A percentile compares a stretch with the other conserved stretches of the same genome.
These are phyloP conservation scores for Calocybe indica DNA, from an alignment of 768 basidiomycete species.

Conservation along the genomic window DNA sequence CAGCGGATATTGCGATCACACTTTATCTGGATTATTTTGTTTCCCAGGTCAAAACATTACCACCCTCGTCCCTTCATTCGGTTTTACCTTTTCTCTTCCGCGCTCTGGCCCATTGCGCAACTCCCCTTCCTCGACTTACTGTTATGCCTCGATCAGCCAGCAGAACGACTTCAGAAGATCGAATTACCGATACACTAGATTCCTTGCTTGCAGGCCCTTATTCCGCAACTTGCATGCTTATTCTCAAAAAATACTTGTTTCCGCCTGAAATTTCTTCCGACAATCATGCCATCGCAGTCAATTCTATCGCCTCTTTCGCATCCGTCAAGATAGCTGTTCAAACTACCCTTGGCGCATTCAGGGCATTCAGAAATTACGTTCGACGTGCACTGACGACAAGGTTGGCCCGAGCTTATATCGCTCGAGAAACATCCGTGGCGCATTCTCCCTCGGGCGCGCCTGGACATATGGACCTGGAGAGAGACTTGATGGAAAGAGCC, in stretches of 20 bases:
- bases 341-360: slow-evolving; percentile 52
- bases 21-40: slow-evolving; percentile 61
- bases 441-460: slow-evolving; percentile 60
- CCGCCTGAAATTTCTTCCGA: slow-evolving; percentile 28
- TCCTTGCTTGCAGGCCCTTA: slow-evolving; percentile 61
- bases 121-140: slow-evolving; percentile 64
- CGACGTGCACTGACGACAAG: slow-evolving; percentile 55
- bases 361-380: slow-evolving; percentile 58
- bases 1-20: slow-evolving; percentile 56
- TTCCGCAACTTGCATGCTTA: slow-evolving; percentile 55
- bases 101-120: slow-evolving; percentile 55
- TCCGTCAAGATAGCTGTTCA: slow-evolving; percentile 24
- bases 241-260: slow-evolving; percentile 53
- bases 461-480: slow-evolving; percentile 52
- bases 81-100: slow-evolving; percentile 76
- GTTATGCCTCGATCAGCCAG: slow-evolving; percentile 35
- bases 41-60: slow-evolving; percentile 54
- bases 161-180: slow-evolving; percentile 41
- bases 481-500: slow-evolving; percentile 63
- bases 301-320: neutral
- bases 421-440: slow-evolving; percentile 40
- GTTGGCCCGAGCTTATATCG: slow-evolving; percentile 63
- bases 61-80: slow-evolving; percentile 42
- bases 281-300: slow-evolving; percentile 4
- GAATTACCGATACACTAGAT: slow-evolving; percentile 50